Percentiles rank a stretch among this genome's conserved stretches.
Conservation (phyloP, 805 yeast genomes). For the Schwanniomyces sp. region DNA sequence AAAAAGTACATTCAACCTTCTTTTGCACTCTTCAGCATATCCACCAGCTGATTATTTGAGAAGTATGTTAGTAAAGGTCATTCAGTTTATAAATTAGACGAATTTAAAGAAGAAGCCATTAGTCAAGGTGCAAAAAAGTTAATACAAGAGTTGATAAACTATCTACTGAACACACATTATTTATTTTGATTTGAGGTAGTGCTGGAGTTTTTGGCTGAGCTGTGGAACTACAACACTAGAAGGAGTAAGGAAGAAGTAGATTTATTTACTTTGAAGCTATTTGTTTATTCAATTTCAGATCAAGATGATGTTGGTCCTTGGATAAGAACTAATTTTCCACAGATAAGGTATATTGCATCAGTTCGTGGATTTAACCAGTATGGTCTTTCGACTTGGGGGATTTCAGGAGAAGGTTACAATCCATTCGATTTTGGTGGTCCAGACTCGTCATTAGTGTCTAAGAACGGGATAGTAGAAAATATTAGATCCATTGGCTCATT, state of each 20-base stretch:
- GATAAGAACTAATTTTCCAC: slow-evolving; percentile 25
- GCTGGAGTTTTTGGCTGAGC: slow-evolving; percentile 29
- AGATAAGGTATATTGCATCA: slow-evolving; percentile 21
- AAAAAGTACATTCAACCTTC: slow-evolving; percentile 17
- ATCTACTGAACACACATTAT: slow-evolving; percentile 13
- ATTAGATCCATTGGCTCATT: slow-evolving; percentile 21
- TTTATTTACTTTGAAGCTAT: slow-evolving; percentile 13
- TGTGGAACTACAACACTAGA: slow-evolving; percentile 17
- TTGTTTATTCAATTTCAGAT: slow-evolving; percentile 27
- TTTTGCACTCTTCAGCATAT: slow-evolving; percentile 22
- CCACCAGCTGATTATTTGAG: slow-evolving; percentile 23
- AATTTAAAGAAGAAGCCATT: slow-evolving; percentile 9
- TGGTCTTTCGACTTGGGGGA: slow-evolving; percentile 26
- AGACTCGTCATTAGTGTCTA: slow-evolving; percentile 16
- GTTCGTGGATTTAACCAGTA: slow-evolving; percentile 26
- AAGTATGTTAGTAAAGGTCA: slow-evolving; percentile 18
- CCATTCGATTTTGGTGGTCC: slow-evolving; percentile 25
- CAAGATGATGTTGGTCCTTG: slow-evolving; percentile 32
- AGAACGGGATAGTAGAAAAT: slow-evolving; percentile 21
- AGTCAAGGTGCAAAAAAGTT: slow-evolving; percentile 23
- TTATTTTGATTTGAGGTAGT: slow-evolving; percentile 29
- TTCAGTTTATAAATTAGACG: slow-evolving; percentile 21
- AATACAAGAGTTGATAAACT: slow-evolving; percentile 17
- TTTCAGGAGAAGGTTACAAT: slow-evolving; percentile 22
- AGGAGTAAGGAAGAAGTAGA: slow-evolving; percentile 14